Evolutionary conservation across 139 green algal genomes (phyloP).

Genomic region (Asterochloris erici): DNA sequence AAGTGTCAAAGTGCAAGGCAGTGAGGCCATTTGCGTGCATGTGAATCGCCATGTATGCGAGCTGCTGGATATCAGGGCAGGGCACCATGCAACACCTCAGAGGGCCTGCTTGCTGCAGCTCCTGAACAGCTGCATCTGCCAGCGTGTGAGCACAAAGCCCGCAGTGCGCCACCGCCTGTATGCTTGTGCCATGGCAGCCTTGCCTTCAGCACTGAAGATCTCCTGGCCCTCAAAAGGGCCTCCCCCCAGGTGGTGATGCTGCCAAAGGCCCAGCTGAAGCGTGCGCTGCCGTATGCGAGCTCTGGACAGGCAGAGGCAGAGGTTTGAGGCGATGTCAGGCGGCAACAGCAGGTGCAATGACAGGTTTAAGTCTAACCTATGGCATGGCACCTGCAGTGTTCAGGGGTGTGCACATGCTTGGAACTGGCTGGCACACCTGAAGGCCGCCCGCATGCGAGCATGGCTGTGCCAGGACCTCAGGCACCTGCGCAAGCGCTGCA

Average conservation of each 20-base stretch:
- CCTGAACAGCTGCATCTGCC: background rate
- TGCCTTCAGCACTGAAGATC: conserved; percentile 2
- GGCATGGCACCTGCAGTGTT: background rate
- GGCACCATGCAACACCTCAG: background rate
- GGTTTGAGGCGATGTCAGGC: background rate
- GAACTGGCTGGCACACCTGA: background rate
- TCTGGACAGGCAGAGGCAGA: background rate
- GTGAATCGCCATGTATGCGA: background rate
- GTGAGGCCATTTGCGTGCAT: conserved; percentile 6
- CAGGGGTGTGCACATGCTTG: background rate
- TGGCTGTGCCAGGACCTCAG: background rate
- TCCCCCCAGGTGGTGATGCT: background rate
- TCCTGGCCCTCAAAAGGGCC: conserved; percentile 1
- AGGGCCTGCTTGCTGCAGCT: background rate
- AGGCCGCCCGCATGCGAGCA: background rate
- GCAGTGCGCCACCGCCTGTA: conserved; percentile 11
- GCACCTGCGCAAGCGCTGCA: background rate
- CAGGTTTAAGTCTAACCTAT: background rate
- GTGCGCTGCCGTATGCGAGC: background rate
- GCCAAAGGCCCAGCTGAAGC: background rate
- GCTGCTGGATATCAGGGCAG: background rate
- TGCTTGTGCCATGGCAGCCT: background rate
- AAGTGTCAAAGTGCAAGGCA: conserved; percentile 12
- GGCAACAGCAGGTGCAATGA: background rate
- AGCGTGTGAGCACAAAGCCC: conserved; percentile 1